Evolutionary conservation across 2,329 filamentous ascomycete species (phyloP).

Genomic region (Aspergillus sp.): DNA sequence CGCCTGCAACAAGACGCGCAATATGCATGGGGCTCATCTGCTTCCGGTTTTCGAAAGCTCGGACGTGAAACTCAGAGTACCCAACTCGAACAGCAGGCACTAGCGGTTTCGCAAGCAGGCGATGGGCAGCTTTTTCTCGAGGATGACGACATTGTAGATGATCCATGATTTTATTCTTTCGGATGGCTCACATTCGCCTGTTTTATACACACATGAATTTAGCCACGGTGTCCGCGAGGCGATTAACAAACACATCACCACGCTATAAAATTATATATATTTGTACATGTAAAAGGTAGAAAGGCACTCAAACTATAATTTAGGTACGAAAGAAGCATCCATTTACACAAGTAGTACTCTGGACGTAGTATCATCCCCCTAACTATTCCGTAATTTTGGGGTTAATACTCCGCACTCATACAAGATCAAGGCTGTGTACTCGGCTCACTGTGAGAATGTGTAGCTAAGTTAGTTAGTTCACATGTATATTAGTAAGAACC

Average conservation of each 20-base stretch:
- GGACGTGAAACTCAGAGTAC: not conserved
- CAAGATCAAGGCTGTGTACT: no score
- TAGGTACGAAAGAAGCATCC: no score
- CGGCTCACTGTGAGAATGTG: no score
- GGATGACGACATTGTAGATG: constrained; percentile 83
- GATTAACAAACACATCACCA: not conserved
- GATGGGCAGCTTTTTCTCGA: constrained; percentile 63
- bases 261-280: not conserved
- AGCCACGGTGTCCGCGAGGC: not conserved
- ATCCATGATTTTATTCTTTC: constrained; percentile 13
- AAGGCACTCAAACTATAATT: no score
- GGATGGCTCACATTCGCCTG: not conserved
- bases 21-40: not conserved
- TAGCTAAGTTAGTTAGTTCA: no score
- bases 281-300: no score
- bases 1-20: not conserved
- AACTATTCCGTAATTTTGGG: no score
- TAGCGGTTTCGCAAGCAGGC: constrained; percentile 12
- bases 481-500: no score
- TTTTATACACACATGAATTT: not conserved
- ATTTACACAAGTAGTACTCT: no score
- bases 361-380: no score
- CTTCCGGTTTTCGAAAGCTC: not conserved
- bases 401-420: no score
- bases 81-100: not conserved